Base-by-base conservation (phyloP, 148 eudicot species). In the Beta vulgaris region DNA sequence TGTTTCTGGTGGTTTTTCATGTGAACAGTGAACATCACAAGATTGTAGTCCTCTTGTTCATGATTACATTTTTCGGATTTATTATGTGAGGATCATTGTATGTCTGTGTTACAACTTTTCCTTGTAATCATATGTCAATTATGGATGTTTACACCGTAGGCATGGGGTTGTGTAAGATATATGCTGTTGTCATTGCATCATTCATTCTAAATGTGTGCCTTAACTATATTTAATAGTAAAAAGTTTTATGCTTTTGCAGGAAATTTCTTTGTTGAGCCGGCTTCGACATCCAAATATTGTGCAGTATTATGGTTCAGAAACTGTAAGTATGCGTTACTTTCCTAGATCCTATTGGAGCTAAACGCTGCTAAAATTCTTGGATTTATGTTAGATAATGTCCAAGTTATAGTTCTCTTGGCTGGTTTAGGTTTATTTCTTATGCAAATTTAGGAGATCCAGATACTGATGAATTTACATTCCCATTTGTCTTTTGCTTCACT, bases 271-370 rank as follows among this genome's bases (percentile, higher is more conserved):
- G 73, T 79, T 95, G 85, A 91, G 97, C 78, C 89, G 92, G 68
- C 78, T 92, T 72, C 83, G 89, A n/a, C 99, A 95, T 84, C 98
- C 93, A 54, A 92, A 95, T 74, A 95, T 95, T 48, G 98, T 95
- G 86, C 98, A 87, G 83, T 95, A 95, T 79, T 91, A 92, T 83
- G 99, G 99, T 37, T 86, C 89, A 77, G 97, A 89, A 86, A 81
- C 84, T 29, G 99, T 92, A 86, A 86, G 94, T 88, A 29, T 65
- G 23, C 34, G 13, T 14, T 58, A 19, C 11, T 40, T 60, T 34
- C 60, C 39, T 53, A 7, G 44, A 36, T 64, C 28, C 14, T 64
- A 35, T 63, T 53, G 57, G 57, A 18, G 57, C 7, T 60, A 36
- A 18, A 60, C 18, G 4, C 53, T 48, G 18, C 18, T 14, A 6